Evolutionary conservation across 2,329 filamentous ascomycete species (phyloP).

Genomic region (Talaromyces sp.): DNA sequence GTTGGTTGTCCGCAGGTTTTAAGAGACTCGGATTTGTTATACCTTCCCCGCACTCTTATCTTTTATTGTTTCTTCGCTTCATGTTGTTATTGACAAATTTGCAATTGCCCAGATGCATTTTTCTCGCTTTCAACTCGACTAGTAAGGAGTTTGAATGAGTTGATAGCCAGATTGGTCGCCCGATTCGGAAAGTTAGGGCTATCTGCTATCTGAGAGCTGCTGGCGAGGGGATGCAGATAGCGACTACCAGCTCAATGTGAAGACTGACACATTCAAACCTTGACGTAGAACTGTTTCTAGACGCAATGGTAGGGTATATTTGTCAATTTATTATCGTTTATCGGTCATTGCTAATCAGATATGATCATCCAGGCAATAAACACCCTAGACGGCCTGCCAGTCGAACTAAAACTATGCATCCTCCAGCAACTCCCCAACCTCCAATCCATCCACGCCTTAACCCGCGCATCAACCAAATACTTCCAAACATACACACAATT

Average conservation of each 20-base stretch:
- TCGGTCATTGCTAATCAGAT: too few species aligned
- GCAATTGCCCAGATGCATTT: too few species aligned
- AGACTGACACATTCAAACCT: not conserved
- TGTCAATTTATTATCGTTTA: too few species aligned
- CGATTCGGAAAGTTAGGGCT: not conserved
- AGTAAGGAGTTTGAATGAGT: not conserved
- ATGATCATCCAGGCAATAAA: not conserved
- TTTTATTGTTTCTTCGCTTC: not conserved
- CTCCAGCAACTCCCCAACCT: conserved; percentile 21
- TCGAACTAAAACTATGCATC: conserved; percentile 24
- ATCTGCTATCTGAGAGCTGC: not conserved
- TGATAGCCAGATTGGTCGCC: not conserved
- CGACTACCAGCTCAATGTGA: not conserved
- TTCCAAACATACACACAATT: conserved; percentile 22
- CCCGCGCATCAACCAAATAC: conserved; percentile 22
- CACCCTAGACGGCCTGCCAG: conserved; percentile 21
- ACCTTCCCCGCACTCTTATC: not conserved
- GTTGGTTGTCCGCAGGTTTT: not conserved
- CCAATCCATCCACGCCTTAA: conserved; percentile 21
- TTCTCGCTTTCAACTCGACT: too few species aligned
- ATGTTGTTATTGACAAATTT: not conserved
- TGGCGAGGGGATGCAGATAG: not conserved
- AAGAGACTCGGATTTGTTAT: not conserved
- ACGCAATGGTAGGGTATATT: not conserved
- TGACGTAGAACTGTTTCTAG: not conserved